Base-by-base conservation (phyloP, 2,329 filamentous ascomycete species). In the Sordariomycetes sp. region DNA sequence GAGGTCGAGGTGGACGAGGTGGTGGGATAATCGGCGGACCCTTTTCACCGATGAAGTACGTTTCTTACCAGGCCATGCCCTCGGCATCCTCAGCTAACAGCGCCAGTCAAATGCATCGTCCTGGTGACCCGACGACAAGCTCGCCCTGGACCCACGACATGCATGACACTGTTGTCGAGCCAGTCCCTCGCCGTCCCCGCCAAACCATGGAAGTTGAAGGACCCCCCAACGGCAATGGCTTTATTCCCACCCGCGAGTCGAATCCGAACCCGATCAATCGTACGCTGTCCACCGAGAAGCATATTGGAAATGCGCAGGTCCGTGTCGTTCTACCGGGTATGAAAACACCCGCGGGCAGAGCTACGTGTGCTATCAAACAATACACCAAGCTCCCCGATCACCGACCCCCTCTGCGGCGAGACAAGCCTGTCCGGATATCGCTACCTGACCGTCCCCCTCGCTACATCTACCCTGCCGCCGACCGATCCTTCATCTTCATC, bases 401-500 rank as follows among this genome's bases (percentile, higher is more conserved):
- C 58, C 80, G 92, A 16, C 92, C 92, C 15, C 92, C 92, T 33
- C 72, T 98, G 32, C 83, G 92, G 42, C 81, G 92, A 47, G 92
- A 98, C 63, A 98, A 96, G 55, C 92, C 92, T 7, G 92, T 96
- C 26, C 82, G 92, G 33, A 86, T 98, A 45, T 95, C 87, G 8
- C 68, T 98, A 27, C 90, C 92, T 3, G 72, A 82, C 19, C 73
- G 83, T 42, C 67, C 77, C 10, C 84, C 86, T 23, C 78, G 84
- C 42, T 95, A 95, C 57, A 88, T 95, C 40, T 94, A 92, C 59
- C 92, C 92, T 6, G 83, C 87, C 3, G 70, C 75, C 30, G 88
- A 95, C 48, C 72, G 92, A 43, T 96, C 92, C 0, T 98, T 98
- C 57, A 94, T 95, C 48, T 98, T 98, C 61, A 98, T 98, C 40